Conservation (phyloP, 1,139 yeast genomes). For the Yamadazyma kanchanaburiensis region DNA sequence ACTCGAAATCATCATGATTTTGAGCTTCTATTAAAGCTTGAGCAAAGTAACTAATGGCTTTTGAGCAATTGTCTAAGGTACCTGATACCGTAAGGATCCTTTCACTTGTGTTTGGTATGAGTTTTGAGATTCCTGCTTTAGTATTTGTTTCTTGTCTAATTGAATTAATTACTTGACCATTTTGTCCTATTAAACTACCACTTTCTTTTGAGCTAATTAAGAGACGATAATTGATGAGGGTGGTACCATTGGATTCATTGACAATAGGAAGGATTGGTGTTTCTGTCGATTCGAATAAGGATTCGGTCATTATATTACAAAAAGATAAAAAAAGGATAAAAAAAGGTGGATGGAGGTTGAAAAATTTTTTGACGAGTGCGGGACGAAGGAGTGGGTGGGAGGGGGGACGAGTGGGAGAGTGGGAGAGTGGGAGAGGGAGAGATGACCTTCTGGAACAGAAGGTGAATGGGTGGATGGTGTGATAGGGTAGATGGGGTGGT, state of each 20-base stretch:
- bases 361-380: no score
- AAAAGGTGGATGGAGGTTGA: conserved; percentile 1
- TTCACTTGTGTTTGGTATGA: conserved; percentile 79
- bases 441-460: no score
- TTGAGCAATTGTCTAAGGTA: conserved; percentile 67
- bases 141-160: conserved; percentile 77
- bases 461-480: no score
- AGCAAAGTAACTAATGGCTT: conserved; percentile 71
- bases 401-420: no score
- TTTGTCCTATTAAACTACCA: conserved; percentile 87
- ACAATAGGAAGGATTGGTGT: conserved; percentile 10
- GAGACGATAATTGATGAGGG: conserved; percentile 58
- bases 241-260: conserved; percentile 27
- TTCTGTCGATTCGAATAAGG: conserved; percentile 27
- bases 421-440: no score
- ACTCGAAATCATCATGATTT: conserved; percentile 1
- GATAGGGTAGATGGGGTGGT: no score
- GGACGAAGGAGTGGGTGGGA: no score
- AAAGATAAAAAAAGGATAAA: background rate
- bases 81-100: conserved; percentile 83
- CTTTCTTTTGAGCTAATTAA: conserved; percentile 85
- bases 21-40: conserved; percentile 43
- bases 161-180: conserved; percentile 76
- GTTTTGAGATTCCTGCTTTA: conserved; percentile 85
- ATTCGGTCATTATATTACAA: conserved; percentile 31